Base-by-base conservation (phyloP, 352 stramenopile species). In the Globisporangium paddicum region DNA sequence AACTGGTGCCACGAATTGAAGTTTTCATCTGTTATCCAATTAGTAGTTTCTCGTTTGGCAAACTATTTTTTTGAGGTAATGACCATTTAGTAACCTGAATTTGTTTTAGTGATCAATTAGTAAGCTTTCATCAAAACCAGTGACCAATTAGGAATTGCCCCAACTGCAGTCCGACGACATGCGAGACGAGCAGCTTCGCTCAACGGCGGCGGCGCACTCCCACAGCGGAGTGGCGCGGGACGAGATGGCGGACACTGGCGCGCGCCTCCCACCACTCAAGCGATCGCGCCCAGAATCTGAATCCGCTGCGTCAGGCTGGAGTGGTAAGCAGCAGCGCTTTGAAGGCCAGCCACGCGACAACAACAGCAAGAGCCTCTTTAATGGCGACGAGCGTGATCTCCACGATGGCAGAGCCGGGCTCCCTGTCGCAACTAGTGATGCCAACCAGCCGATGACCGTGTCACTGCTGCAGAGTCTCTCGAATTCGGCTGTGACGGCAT, bases 381-480 rank as follows among this genome's bases (percentile, higher is more conserved):
- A n/a, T 1, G 18, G 16, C 4, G 46, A 28, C 11, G 47, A 40
- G 47, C 47, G 32, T 32, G 47, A 53, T 25, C 0, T 0, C 9
- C 40, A 53, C 18, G 47, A 53, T 18, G 28, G 40, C 6, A 18
- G 18, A 14, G 4, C 26, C 40, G 26, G 26, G 8, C 30, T 21
- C 18, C 26, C 46, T 9, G 18, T 18, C 35, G 19, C 3, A 34
- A 32, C 14, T 32, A 19, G 8, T 6, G 28, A 9, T 4, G 26
- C 40, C 1, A n/a, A 32, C 30, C 42, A 54, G 4, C 47, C 55
- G 44, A 53, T 61, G 42, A 54, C 30, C 6, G n/a, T 32, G 44
- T 38, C 41, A 10, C 4, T 64, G 26, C 50, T 64, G 25, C 51
- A 61, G 35, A 66, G n/a, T 6, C 34, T 61, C 32, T 26, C 58